Evolutionary conservation across 1,139 yeast genomes (phyloP), one percentile per base, ranked within the genome.

Genomic region (Yamadazyma buinensis): DNA sequence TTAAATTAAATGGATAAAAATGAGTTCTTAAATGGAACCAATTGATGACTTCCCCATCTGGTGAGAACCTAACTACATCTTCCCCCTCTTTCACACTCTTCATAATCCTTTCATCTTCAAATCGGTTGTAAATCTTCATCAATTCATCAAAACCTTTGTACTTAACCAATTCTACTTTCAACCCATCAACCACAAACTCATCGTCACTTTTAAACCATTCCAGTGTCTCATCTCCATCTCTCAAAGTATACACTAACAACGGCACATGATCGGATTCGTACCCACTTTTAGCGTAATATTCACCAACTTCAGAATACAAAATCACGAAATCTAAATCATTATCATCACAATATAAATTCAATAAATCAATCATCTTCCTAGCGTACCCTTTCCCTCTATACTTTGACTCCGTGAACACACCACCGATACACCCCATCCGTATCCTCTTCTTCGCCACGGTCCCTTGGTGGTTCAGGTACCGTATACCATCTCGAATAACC

Each of bases 281-380:
- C 1, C 86, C 94, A 48, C 72, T 67, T 38, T 65, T 61, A 23
- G 64, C 55, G 52, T 84, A 83, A 54, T 75, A 83, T 36, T 77
- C 78, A 5, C 87, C 90, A 26, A 84, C 72, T 49, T 83, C 94
- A 26, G 90, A 80, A 64, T 83, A 84, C 40, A 83, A 63, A 38
- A 71, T 74, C 11, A 70, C 57, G 35, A 71, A 67, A 15, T 52
- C 43, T 19, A 26, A n/a, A 28, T 64, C 41, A 13, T 45, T 38
- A 6, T 51, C 46, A 7, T 33, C 36, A 25, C 26, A 24, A 8
- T 29, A 3, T n/a, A 59, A 57, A 23, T 61, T 61, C 29, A 74
- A 46, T 34, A 64, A 57, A 43, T 75, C 79, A 32, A 84, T 67
- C 86, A 84, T 76, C 26, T 61, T 49, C 21, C 61, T 60, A 2